A percentile compares a stretch with the other conserved stretches of the same genome.
Conservation (phyloP, 2,329 filamentous ascomycete species). For the Colletotrichum paranaense region DNA sequence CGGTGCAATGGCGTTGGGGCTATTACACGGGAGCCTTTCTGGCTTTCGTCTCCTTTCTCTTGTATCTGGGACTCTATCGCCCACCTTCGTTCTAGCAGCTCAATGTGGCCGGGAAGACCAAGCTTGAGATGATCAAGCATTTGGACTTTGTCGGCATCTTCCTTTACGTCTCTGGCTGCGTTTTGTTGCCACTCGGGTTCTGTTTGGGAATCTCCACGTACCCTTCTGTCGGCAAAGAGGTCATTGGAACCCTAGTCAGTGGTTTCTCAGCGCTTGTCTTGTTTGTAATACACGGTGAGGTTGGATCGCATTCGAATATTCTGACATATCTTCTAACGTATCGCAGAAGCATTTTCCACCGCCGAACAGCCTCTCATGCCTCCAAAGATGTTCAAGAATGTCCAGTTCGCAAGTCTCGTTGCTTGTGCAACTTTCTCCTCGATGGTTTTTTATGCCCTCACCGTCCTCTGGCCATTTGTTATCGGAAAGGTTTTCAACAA, state of each 20-base stretch:
- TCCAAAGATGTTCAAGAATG: constrained; percentile 53
- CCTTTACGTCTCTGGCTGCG: constrained; percentile 52
- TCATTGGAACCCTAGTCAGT: constrained; percentile 43
- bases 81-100: constrained; percentile 58
- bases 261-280: background rate
- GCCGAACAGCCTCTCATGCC: constrained; percentile 54
- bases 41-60: constrained; percentile 49
- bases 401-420: constrained; percentile 52
- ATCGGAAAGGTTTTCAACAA: constrained; percentile 53
- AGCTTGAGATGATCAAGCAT: constrained; percentile 51
- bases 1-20: constrained; percentile 58
- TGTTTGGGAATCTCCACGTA: background rate
- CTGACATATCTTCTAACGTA: constrained; percentile 27
- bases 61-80: constrained; percentile 58
- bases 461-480: constrained; percentile 56
- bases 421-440: constrained; percentile 51
- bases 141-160: constrained; percentile 59
- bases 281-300: constrained; percentile 12
- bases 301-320: too few relatives aligned
- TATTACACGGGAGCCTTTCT: constrained; percentile 61
- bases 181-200: constrained; percentile 37
- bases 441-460: constrained; percentile 58
- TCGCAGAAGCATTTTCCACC: constrained; percentile 34
- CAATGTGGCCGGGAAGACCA: constrained; percentile 49
- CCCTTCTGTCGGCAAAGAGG: constrained; percentile 35